Percentiles rank a stretch among this genome's conserved stretches.
phyloP scores from a whole-genome alignment of 805 yeast species.

The Kregervanrija delftensis region DNA sequence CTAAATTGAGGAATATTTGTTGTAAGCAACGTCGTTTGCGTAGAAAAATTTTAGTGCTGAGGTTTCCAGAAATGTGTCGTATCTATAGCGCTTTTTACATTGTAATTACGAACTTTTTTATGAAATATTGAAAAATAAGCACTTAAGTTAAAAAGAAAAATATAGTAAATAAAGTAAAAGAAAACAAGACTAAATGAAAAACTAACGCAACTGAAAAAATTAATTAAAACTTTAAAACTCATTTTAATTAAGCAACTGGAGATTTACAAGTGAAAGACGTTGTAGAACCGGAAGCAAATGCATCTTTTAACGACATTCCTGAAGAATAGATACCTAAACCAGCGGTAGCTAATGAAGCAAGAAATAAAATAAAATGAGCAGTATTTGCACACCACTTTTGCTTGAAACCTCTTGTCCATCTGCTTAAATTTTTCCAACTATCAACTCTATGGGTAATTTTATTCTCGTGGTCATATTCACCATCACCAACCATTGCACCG shows the following conservation, averaged over 20 bases:
- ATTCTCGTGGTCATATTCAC: constrained; percentile 3
- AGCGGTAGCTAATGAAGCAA: constrained; percentile 6
- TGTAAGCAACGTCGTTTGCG: no score
- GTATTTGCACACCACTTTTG: constrained; percentile 7
- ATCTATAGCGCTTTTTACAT: no score
- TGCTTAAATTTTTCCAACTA: constrained; percentile 4
- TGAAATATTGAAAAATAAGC: no score
- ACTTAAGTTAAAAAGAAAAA: no score
- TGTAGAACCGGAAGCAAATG: constrained; percentile 2
- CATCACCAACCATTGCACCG: constrained; percentile 5
- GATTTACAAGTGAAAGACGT: constrained; percentile 8
- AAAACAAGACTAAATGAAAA: no score
- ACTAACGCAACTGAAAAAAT: no score
- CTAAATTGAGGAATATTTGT: no score
- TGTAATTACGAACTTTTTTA: no score
- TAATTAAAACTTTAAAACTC: no score
- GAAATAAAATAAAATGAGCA: constrained; percentile 3
- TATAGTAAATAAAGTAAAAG: no score
- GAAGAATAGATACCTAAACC: constrained; percentile 6
- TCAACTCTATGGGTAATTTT: constrained; percentile 5
- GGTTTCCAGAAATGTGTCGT: no score
- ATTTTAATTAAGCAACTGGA: constrained; percentile 1
- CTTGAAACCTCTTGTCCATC: constrained; percentile 7
- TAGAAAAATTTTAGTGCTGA: no score
- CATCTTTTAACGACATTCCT: constrained; percentile 4